Evolutionary conservation across 2,329 filamentous ascomycete genomes (phyloP), one percentile per base, ranked within the genome.

Genomic region (Paracamarosporium sp.): DNA sequence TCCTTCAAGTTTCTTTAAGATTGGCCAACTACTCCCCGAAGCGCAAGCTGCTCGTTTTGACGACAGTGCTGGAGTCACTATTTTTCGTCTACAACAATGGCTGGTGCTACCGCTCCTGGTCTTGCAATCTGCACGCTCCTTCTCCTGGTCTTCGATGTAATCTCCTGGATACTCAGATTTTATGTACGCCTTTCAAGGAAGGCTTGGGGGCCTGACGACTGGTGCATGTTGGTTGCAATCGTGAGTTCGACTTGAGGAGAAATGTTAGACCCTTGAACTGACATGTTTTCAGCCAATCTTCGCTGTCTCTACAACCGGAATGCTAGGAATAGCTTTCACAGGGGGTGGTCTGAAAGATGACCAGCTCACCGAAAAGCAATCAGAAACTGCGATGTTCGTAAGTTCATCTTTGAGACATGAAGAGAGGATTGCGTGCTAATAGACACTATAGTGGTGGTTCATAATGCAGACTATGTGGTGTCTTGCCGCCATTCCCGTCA

Each of bases 201-300:
- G 31, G 50, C 67, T 30, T 74, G 70, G 63, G 71, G 71, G 1
- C 60, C 64, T 15, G 71, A 74, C 46, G 71, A 74, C 44, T 72
- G 67, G 68, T 65, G 63, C 7, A 74, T 74, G 64, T 13, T 59
- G 8, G 40, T 51, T 27, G 59, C 59, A 11, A 57, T 62, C n/a
- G 60, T 61, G 50, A 40, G 64, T 60, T 36, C 47, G 53, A 50
- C 51, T 9, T 28, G 6, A 41, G 20, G 3, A 9, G 8, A 3
- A 6, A 12, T 1, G 30, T 17, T 17, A 35, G 15, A 22, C 13
- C 12, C 30, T 8, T 6, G 22, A 13, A 48, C 36, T 12, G 41
- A 35, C 1, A 27, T 0, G 9, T 2, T 11, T 12, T 2, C 15
- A 62, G 59, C 56, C 59, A 12, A 51, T 59, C 2, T 62, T 62